Percentiles rank a stretch among this genome's conserved stretches.
phyloP scores from a whole-genome alignment of 495 filamentous ascomycete genomes.

The Neurospora intermedia region DNA sequence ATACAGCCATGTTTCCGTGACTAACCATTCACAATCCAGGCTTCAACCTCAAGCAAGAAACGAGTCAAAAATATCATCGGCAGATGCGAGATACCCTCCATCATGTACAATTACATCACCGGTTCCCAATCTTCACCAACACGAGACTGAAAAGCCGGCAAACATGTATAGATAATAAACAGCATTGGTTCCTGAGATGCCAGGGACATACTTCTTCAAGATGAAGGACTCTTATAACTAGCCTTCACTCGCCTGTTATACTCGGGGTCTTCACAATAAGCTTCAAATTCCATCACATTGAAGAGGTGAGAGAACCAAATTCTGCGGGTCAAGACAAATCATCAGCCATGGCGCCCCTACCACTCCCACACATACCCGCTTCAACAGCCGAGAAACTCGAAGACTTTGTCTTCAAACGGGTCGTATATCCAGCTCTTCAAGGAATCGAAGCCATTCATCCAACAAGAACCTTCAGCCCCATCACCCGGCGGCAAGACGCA shows the following conservation, averaged over 20 bases:
- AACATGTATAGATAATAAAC: neutral
- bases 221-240: neutral
- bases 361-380: neutral
- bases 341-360: constrained; percentile 3
- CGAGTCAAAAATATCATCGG: neutral
- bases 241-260: neutral
- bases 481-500: constrained; percentile 2
- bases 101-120: constrained; percentile 19
- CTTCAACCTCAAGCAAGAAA: neutral
- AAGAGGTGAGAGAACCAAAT: neutral
- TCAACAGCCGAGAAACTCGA: neutral
- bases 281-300: neutral
- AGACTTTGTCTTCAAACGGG: neutral
- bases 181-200: neutral
- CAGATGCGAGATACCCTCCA: neutral
- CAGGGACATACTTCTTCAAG: neutral
- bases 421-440: constrained; percentile 1
- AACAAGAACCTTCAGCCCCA: neutral
- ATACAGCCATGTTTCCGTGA: neutral
- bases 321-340: neutral
- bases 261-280: neutral
- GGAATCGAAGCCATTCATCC: constrained; percentile 1
- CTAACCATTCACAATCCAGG: neutral
- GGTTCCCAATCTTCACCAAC: neutral
- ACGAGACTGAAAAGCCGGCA: neutral